Conservation (phyloP, 1,139 yeast genomes). For the Blastobotrys persicus region DNA sequence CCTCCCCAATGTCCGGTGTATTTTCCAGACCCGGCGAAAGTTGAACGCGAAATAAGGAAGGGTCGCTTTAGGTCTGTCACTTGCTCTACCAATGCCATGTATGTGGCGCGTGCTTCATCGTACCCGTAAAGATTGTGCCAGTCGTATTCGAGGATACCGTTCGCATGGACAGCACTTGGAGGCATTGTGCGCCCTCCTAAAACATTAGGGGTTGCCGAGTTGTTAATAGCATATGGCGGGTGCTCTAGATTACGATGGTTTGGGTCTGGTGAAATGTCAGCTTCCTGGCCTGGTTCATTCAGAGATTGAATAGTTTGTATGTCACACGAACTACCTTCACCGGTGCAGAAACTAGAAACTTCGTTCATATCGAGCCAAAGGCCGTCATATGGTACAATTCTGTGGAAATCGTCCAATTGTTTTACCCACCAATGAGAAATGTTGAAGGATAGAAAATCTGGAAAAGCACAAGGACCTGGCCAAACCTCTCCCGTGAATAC, state of each 20-base stretch:
- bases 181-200: slow-evolving; percentile 37
- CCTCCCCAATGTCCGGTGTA: slow-evolving; percentile 28
- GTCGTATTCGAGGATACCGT: slow-evolving; percentile 39
- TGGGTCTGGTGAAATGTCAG: not conserved
- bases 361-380: slow-evolving; percentile 43
- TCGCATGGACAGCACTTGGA: slow-evolving; percentile 38
- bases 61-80: slow-evolving; percentile 21
- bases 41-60: slow-evolving; percentile 23
- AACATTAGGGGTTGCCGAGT: slow-evolving; percentile 25
- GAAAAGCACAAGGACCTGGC: slow-evolving; percentile 37
- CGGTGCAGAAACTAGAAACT: slow-evolving; percentile 37
- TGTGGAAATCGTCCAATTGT: slow-evolving; percentile 31
- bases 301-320: too few species aligned
- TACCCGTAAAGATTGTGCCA: slow-evolving; percentile 24
- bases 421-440: slow-evolving; percentile 35
- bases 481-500: slow-evolving; percentile 23
- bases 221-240: slow-evolving; percentile 39
- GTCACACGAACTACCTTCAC: slow-evolving; percentile 19
- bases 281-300: not conserved
- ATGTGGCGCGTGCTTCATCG: slow-evolving; percentile 18
- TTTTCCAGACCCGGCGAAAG: slow-evolving; percentile 24
- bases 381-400: slow-evolving; percentile 36
- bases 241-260: slow-evolving; percentile 37
- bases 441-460: slow-evolving; percentile 36
- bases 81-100: slow-evolving; percentile 12